Evolutionary conservation across 2,329 filamentous ascomycete species (phyloP).

Genomic region (Pseudogymnoascus sp.): DNA sequence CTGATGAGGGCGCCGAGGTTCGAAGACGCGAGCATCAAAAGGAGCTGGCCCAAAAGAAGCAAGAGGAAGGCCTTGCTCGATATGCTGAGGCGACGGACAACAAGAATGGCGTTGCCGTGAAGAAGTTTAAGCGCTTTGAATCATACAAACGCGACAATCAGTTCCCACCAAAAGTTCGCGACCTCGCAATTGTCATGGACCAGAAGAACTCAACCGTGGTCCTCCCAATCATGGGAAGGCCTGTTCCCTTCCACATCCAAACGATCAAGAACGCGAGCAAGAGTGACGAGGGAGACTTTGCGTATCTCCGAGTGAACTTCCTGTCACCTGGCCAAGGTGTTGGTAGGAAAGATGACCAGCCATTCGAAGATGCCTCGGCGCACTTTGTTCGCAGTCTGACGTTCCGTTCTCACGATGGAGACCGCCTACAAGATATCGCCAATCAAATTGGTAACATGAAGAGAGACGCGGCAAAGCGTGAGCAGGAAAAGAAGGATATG

Average conservation of each 20-base stretch:
- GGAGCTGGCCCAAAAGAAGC: constrained; percentile 79
- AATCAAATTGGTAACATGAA: constrained; percentile 94
- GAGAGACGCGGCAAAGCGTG: constrained; percentile 81
- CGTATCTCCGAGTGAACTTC: constrained; percentile 94
- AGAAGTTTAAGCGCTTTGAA: constrained; percentile 98
- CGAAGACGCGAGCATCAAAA: constrained; percentile 87
- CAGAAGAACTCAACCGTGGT: constrained; percentile 84
- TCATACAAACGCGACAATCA: constrained; percentile 98
- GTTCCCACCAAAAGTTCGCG: constrained; percentile 73
- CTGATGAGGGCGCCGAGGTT: constrained; percentile 83
- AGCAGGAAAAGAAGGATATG: constrained; percentile 99
- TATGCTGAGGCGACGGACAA: constrained; percentile 81
- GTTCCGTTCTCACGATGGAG: constrained; percentile 82
- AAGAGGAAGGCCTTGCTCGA: constrained; percentile 74
- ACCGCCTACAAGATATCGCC: constrained; percentile 83
- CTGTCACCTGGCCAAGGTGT: constrained; percentile 95
- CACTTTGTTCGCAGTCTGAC: constrained; percentile 96
- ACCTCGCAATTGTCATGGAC: constrained; percentile 85
- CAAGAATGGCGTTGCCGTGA: constrained; percentile 83
- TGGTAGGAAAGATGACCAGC: constrained; percentile 92
- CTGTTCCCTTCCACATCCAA: constrained; percentile 94
- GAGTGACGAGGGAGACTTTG: constrained; percentile 90
- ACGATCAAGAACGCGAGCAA: constrained; percentile 99
- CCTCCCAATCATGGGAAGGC: constrained; percentile 92
- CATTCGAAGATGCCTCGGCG: constrained; percentile 90